Evolutionary conservation across 1,284 basidiomycete species (phyloP), one percentile per base, ranked within the genome.

Genomic region (Ceratobasidium sp.): DNA sequence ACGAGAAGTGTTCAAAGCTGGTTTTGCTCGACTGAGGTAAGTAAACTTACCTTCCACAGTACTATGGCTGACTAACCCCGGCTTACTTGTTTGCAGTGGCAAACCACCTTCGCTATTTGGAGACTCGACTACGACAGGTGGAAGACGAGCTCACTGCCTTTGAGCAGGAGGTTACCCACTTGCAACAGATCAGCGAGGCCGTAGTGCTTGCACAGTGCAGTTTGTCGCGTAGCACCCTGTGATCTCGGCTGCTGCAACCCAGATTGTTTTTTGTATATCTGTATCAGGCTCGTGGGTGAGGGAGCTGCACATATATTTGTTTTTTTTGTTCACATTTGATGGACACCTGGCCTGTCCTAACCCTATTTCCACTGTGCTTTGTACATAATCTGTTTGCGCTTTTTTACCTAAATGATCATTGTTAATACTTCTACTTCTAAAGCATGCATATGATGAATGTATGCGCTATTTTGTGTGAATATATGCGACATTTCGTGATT

Each of bases 1-100:
- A 92, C 85, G 93, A 95, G 86, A 92, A 94, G 85, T 89, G 90
- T 16, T 93, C 90, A 87, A 95, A 96, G 84, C 90, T 93, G 72
- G 91, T 88, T 75, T 84, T 95, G 75, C 87, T 96, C 78, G 93
- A 95, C 80, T 89, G 93, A 79, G 92, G 93, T 94, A 79, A 76
- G 87, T 85, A 31, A 49, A 7, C 54, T 39, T 49, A 74, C 22
- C 8, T 2, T 34, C 13, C 46, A 49, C 46, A 16, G 16, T 19
- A 16, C 5, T 49, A 2, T 22, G 2, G 2, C 16, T 22, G 16
- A 34, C 71, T 72, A 31, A 51, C 62, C 24, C 71, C 58, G 68
- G 73, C 64, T 62, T 62, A 75, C 61, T 37, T 49, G 4, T 46
- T 8, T 8, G 19, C 76, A 88, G 91, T 92, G 58, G 92, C 91